Evolutionary conservation across 345 rosid genomes (phyloP), one percentile per base, ranked within the genome.

Genomic region (Heritiera fomes): DNA sequence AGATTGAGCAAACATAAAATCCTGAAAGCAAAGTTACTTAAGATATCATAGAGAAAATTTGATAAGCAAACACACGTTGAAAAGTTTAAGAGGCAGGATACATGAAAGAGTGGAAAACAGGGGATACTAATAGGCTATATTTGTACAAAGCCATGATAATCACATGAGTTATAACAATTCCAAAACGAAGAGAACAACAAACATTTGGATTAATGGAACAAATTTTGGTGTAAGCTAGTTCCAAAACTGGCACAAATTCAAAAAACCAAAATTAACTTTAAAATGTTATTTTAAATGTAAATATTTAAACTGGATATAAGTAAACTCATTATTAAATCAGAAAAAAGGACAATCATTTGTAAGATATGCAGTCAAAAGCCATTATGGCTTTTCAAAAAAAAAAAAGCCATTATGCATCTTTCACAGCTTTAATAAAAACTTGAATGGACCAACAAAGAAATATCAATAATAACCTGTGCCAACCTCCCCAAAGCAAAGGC

Each of bases 401-500:
- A 40, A 67, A 73, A 71, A 46, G 34, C 52, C 55, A 63, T 45
- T 75, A 61, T 40, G 30, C 75, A 68, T 58, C 7, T 0, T n/a
- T 41, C 40, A 12, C 32, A 78, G 46, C 43, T 55, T 55, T 38
- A 43, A 38, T 38, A 52, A 52, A 53, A 38, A 32, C 63, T 34
- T 53, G 49, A 38, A 55, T 18, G 6, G 18, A 18, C 55, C 47
- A 71, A 8, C 38, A 12, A 41, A 76, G 64, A 34, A 72, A 73
- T 56, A 49, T 10, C 30, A 80, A 78, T 77, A 79, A 71, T 81
- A 78, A 96, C 99, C 99, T 94, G 99, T 7, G 99, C 99, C 92
- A 96, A 86, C 83, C 99, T 91, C 90, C 99, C 99, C 86, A 96
- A 83, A 77, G 99, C 99, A 90, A 96, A 96, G 78, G 99, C 98